Conservation (phyloP, 2,329 filamentous ascomycete species). For the Penicillium janthinellum region DNA sequence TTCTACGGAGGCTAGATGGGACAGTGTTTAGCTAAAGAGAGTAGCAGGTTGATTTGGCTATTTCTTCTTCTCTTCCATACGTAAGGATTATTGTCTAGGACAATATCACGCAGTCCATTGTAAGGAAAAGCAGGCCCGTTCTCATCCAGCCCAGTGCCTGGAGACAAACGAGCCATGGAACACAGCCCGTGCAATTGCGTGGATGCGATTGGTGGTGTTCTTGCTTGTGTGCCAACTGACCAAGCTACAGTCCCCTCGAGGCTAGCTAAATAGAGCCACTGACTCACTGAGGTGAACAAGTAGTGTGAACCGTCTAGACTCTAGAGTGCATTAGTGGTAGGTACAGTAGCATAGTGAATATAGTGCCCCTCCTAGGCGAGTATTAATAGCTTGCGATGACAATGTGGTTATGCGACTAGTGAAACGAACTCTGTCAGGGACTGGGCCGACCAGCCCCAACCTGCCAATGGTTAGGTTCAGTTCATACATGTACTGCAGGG, state of each 20-base stretch:
- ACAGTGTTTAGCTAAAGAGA: no score
- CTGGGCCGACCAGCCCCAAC: neutral
- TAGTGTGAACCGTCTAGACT: neutral
- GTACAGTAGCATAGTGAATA: neutral
- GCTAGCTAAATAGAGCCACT: neutral
- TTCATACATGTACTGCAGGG: no score
- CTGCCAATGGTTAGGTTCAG: no score
- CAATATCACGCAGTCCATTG: neutral
- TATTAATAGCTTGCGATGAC: neutral
- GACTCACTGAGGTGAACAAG: neutral
- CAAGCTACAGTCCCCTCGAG: neutral
- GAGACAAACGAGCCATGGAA: constrained; percentile 12
- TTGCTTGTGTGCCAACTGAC: constrained; percentile 1
- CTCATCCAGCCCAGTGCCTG: neutral
- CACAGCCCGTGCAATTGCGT: constrained; percentile 8
- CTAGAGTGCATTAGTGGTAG: neutral
- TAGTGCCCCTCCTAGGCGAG: neutral
- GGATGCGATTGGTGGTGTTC: constrained; percentile 21
- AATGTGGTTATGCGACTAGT: neutral
- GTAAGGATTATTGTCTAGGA: neutral
- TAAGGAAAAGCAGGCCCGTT: neutral
- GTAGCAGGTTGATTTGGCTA: no score
- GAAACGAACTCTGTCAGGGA: constrained; percentile 1
- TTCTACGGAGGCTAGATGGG: no score
- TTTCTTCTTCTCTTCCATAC: neutral